Base-by-base conservation (phyloP, 257 asterid species). In the Verbascum thapsus region DNA sequence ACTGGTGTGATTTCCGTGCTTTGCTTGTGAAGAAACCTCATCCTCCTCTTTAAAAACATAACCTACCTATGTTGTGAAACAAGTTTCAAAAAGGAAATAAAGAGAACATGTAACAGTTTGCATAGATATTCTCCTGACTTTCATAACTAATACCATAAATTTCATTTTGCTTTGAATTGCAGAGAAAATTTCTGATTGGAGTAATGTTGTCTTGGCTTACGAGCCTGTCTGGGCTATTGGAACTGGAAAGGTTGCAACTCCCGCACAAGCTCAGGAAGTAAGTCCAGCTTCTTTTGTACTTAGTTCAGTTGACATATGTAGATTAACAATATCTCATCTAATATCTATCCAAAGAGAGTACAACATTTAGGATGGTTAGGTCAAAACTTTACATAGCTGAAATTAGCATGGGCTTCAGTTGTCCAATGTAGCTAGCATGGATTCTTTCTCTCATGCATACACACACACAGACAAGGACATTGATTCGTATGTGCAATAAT, bases 141-240 rank as follows among this genome's bases (percentile, higher is more conserved):
- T 41, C 22, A 47, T 40, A 6, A 35, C 66, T 67, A 55, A 1
- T 30, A 35, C 41, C 47, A 43, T 67, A 8, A 23, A 17, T 43
- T 35, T 38, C 55, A 44, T 20, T 42, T 23, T 63, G 20, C 42
- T 50, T 61, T 44, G 19, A 37, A 41, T 53, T 77, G 68, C 95
- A 92, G 99, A 77, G 0, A 53, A 61, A 48, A 79, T 92, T 53
- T 74, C 87, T 20, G 88, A 89, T 47, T 92, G 99, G 99, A 55
- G 79, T 47, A 87, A 89, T 16, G 86, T 92, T 58, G 99, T 92
- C 63, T 23, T 92, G 74, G 99, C 99, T 55, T 92, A 92, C 71
- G 99, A 92, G 81, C 99, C 99, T 75, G 99, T 92, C 69, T 92
- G 99, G 99, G 99, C 99, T 71, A 92, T 92, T 79, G 99, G 99